Evolutionary conservation across 2,329 filamentous ascomycete species (phyloP).

Genomic region (Celoporthe dispersa): DNA sequence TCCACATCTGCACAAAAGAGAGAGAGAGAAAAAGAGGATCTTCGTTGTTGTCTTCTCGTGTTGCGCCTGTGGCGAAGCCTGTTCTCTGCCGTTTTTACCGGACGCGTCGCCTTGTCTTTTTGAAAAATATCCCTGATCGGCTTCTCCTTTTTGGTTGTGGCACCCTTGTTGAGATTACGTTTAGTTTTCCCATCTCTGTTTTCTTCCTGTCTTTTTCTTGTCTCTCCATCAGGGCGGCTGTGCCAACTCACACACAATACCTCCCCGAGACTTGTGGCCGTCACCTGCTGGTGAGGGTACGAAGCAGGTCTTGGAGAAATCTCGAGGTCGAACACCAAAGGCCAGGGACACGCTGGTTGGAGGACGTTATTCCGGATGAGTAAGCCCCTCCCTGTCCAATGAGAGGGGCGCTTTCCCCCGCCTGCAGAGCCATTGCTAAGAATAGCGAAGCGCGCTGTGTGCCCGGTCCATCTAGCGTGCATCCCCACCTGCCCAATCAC

Average conservation of each 20-base stretch:
- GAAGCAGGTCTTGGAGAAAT: neutral
- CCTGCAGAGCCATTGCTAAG: slow-evolving; percentile 22
- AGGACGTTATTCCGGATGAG: slow-evolving; percentile 4
- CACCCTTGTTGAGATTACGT: neutral
- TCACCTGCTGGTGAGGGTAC: neutral
- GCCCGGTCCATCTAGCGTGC: slow-evolving; percentile 25
- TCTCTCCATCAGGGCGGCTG: neutral
- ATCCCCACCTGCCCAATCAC: slow-evolving; percentile 25
- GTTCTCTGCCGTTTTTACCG: neutral
- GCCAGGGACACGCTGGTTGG: slow-evolving; percentile 12
- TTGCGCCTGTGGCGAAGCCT: neutral
- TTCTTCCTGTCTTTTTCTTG: neutral
- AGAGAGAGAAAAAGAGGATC: neutral
- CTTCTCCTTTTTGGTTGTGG: neutral
- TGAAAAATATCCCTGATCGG: neutral
- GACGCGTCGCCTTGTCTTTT: slow-evolving; percentile 2
- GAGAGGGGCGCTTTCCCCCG: neutral
- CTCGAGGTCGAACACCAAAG: neutral
- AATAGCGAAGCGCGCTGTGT: slow-evolving; percentile 31
- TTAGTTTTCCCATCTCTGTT: neutral
- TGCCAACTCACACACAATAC: too few relatives aligned
- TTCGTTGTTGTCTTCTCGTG: neutral
- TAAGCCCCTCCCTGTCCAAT: slow-evolving; percentile 5
- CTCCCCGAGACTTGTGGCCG: neutral
- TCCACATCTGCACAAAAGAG: neutral